These are phyloP conservation scores for Umbilicus rupestris DNA, from an alignment of 164 flowering plant species.

Conservation along the genomic window DNA sequence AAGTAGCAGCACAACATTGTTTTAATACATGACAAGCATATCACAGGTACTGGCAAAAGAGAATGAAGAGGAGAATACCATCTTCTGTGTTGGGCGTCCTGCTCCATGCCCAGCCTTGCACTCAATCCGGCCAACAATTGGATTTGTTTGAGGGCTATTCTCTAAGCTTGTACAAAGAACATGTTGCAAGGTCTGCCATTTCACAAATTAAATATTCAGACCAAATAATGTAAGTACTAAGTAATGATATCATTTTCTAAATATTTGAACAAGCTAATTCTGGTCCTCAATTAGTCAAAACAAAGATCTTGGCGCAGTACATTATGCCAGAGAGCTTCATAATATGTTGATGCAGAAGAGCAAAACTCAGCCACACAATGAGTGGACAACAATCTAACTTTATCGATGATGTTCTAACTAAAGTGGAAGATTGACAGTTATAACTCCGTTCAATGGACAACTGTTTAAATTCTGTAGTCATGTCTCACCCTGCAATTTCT, in stretches of 20 bases:
- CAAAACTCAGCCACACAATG: background rate
- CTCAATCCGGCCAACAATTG: slow-evolving; percentile 86
- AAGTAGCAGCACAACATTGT: background rate
- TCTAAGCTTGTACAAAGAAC: slow-evolving; percentile 78
- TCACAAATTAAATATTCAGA: background rate
- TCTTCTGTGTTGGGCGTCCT: slow-evolving; percentile 88
- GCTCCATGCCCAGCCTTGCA: slow-evolving; percentile 94
- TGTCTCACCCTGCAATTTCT: too few species aligned
- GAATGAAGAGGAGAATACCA: slow-evolving; percentile 25
- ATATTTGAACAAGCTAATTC: background rate
- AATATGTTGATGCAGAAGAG: background rate
- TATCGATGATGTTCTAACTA: background rate
- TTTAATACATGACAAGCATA: too few species aligned
- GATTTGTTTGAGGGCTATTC: slow-evolving; percentile 83
- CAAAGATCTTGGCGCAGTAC: background rate
- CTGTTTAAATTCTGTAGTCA: too few species aligned
- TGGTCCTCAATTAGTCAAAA: background rate
- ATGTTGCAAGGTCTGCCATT: slow-evolving; percentile 75
- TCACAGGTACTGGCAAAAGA: background rate
- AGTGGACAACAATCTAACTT: background rate
- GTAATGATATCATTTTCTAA: background rate
- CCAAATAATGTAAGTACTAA: background rate
- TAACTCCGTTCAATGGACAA: too few species aligned
- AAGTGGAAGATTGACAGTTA: too few species aligned
- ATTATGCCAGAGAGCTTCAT: background rate